Conservation (phyloP, 306 rosid species). For the Arachis hypogaea region DNA sequence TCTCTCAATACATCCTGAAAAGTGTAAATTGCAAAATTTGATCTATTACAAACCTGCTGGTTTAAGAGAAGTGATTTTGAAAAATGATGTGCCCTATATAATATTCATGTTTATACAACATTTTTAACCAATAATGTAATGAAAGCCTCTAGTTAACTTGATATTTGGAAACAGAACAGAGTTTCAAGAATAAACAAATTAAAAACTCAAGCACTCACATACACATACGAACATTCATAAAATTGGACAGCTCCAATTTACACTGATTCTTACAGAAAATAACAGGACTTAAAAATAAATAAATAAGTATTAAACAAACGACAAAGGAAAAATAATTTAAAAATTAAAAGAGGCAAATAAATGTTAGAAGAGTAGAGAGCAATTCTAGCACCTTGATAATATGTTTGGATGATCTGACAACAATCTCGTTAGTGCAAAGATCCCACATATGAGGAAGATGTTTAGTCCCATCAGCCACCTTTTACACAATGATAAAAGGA, state of each 20-base stretch:
- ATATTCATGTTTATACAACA: constrained; percentile 8
- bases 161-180: not conserved
- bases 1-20: constrained; percentile 81
- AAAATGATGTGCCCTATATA: constrained; percentile 10
- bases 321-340: not conserved
- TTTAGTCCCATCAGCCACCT: constrained; percentile 87
- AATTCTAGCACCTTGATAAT: constrained; percentile 63
- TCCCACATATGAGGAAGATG: constrained; percentile 86
- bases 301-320: not conserved
- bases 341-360: constrained; percentile 4
- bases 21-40: constrained; percentile 13
- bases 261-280: constrained; percentile 8
- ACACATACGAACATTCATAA: not conserved
- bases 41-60: not conserved
- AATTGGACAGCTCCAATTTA: constrained; percentile 4
- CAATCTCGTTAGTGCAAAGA: constrained; percentile 81
- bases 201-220: constrained; percentile 23
- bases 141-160: constrained; percentile 14
- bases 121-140: constrained; percentile 22
- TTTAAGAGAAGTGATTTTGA: constrained; percentile 6
- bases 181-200: not conserved
- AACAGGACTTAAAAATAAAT: constrained; percentile 2
- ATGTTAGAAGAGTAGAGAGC: constrained; percentile 28
- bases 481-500: constrained; percentile 33
- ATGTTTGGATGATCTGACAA: constrained; percentile 87